Percentiles rank a stretch among this genome's conserved stretches.
phyloP scores from a whole-genome alignment of 176 grass and related monocot genomes.

The Hordeum marinum region DNA sequence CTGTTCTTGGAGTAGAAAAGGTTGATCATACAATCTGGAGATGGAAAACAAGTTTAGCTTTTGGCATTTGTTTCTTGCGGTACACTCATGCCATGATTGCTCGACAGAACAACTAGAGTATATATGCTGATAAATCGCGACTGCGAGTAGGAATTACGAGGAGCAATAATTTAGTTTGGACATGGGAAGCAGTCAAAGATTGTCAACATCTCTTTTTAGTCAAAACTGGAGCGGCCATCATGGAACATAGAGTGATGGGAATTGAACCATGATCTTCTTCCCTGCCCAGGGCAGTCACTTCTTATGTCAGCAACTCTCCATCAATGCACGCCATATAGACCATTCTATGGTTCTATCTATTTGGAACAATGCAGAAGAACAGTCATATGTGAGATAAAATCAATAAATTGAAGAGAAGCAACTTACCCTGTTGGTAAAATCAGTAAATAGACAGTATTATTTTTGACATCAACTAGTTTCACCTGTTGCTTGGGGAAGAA shows the following conservation, averaged over 20 bases:
- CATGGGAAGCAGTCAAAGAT: neutral
- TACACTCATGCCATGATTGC: neutral
- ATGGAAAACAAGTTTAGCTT: neutral
- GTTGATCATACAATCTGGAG: neutral
- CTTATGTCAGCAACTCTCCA: neutral
- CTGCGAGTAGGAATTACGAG: neutral
- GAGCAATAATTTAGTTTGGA: neutral
- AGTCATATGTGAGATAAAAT: neutral
- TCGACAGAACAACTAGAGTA: neutral
- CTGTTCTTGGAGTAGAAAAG: neutral
- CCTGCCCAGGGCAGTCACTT: neutral
- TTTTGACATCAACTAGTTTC: no score
- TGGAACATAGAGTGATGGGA: neutral
- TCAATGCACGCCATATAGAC: neutral
- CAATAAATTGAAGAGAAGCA: neutral
- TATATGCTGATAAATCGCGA: neutral
- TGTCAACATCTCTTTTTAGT: neutral
- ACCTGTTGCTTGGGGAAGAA: no score
- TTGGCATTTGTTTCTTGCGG: neutral
- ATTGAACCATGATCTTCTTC: neutral
- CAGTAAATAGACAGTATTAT: no score
- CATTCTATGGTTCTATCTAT: no score
- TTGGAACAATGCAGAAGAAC: neutral
- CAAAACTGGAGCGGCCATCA: neutral
- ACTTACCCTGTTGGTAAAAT: no score